Conservation (phyloP, 768 basidiomycete genomes). For the Lentinus brumalis region DNA sequence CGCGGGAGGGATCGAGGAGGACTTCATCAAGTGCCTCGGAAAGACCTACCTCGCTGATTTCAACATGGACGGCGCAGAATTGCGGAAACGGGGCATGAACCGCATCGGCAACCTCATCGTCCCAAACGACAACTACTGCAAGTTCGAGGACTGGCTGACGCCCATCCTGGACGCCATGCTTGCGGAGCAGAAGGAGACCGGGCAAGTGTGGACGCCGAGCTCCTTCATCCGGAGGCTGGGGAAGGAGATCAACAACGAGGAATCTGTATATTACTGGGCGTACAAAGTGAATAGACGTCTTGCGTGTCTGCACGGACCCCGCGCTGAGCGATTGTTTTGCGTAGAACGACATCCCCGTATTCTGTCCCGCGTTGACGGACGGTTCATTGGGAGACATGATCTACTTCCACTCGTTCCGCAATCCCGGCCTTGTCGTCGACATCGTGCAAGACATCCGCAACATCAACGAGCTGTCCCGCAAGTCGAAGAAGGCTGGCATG, state of each 20-base stretch:
- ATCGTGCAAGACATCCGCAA: constrained; percentile 93
- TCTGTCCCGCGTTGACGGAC: constrained; percentile 97
- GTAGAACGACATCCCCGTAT: constrained; percentile 97
- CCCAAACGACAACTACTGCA: constrained; percentile 99
- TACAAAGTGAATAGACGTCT: constrained; percentile 77
- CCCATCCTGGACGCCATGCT: constrained; percentile 93
- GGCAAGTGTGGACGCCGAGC: constrained; percentile 89
- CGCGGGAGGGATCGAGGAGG: constrained; percentile 97
- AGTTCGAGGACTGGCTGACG: constrained; percentile 98
- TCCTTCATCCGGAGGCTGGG: constrained; percentile 90
- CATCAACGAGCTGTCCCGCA: constrained; percentile 87
- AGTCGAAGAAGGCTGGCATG: constrained; percentile 94
- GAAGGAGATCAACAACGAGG: constrained; percentile 95
- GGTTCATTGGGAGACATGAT: constrained; percentile 99
- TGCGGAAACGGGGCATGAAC: constrained; percentile 91
- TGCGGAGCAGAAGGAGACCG: constrained; percentile 74
- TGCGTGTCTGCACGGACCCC: constrained; percentile 16
- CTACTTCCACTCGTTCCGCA: constrained; percentile 95
- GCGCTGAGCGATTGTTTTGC: constrained; percentile 32
- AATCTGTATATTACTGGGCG: constrained; percentile 99
- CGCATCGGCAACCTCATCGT: constrained; percentile 95
- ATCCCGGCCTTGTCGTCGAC: constrained; percentile 83
- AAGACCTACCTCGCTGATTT: constrained; percentile 95
- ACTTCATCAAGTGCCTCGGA: constrained; percentile 99
- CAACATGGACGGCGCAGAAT: constrained; percentile 83